Conservation (phyloP, 1,139 yeast genomes). For the Meyerozyma guilliermondii region DNA sequence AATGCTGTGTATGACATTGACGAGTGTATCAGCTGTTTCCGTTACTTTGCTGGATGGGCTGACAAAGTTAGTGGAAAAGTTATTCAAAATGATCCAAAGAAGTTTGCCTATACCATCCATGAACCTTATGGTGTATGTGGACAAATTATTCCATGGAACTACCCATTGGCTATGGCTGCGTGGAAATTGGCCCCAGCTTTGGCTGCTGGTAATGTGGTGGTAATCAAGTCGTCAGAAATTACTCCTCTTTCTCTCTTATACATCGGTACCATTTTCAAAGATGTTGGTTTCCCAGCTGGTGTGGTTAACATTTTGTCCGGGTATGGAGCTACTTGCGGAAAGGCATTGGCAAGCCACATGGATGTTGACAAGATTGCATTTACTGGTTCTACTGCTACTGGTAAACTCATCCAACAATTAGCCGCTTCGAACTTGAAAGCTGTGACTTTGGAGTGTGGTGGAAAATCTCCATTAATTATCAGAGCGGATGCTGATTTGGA, state of each 20-base stretch:
- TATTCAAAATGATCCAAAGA: conserved; percentile 56
- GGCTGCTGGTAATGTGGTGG: conserved; percentile 64
- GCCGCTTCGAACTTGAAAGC: conserved; percentile 53
- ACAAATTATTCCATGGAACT: conserved; percentile 67
- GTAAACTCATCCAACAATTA: conserved; percentile 46
- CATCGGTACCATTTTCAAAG: conserved; percentile 48
- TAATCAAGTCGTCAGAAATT: conserved; percentile 63
- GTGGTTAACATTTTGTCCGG: conserved; percentile 61
- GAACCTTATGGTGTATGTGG: conserved; percentile 84
- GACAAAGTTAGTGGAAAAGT: conserved; percentile 72
- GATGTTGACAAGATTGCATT: conserved; percentile 50
- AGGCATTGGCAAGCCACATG: conserved; percentile 51
- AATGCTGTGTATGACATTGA: conserved; percentile 54
- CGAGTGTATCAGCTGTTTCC: conserved; percentile 51
- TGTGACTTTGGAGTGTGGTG: conserved; percentile 89
- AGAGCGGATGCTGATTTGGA: conserved; percentile 75
- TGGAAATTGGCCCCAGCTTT: conserved; percentile 62
- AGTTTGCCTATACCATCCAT: conserved; percentile 48
- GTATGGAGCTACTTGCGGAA: conserved; percentile 51
- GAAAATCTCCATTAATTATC: conserved; percentile 72
- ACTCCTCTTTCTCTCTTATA: conserved; percentile 60
- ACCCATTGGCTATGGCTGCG: conserved; percentile 54
- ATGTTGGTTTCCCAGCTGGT: conserved; percentile 72
- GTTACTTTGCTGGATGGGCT: conserved; percentile 81
- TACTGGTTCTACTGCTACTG: conserved; percentile 58